Base-by-base conservation (phyloP, 306 rosid genomes). In the Luffa aegyptiaca region DNA sequence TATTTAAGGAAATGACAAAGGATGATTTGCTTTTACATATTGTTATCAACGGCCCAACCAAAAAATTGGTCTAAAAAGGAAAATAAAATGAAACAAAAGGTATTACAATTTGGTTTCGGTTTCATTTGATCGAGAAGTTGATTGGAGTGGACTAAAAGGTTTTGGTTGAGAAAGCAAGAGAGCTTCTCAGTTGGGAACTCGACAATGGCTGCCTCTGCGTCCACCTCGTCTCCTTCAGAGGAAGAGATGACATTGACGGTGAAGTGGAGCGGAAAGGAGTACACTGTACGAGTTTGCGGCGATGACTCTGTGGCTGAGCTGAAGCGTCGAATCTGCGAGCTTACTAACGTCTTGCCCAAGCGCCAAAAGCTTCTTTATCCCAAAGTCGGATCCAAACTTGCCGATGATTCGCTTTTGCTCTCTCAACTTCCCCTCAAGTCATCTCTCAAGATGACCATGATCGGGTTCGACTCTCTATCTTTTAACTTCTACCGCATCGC, bases 311-410 rank as follows among this genome's bases (percentile, higher is more conserved):
- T 92, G 1, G 92, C 92, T 11, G 97, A 95, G 82, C 79, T 95
- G 76, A 95, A 92, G 58, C 97, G 97, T n/a, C 93, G 98, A 68
- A 92, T 95, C 90, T 92, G 97, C 86, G 92, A 91, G 79, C 57
- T 89, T 65, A 95, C 98, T 37, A 92, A 77, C 85, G 98, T 95
- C 1, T 82, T 95, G 62, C 98, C 97, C 69, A 83, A 88, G 81
- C 98, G 98, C 53, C 97, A 91, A 83, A 95, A 92, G 89, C 98
- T 95, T 53, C 87, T 95, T 0, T 95, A 91, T 87, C 98, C 97
- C 1, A 92, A 92, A 83, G 83, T 75, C 59, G 96, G 85, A 73
- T 86, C 98, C 68, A 95, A 90, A 62, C 96, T 95, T 82, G 83
- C 93, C 87, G 92, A 95, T 53, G 98, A 95, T 65, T 83, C 93